Evolutionary conservation across 2,329 filamentous ascomycete species (phyloP), one percentile per base, ranked within the genome.

Genomic region (Fusarium proliferatum): DNA sequence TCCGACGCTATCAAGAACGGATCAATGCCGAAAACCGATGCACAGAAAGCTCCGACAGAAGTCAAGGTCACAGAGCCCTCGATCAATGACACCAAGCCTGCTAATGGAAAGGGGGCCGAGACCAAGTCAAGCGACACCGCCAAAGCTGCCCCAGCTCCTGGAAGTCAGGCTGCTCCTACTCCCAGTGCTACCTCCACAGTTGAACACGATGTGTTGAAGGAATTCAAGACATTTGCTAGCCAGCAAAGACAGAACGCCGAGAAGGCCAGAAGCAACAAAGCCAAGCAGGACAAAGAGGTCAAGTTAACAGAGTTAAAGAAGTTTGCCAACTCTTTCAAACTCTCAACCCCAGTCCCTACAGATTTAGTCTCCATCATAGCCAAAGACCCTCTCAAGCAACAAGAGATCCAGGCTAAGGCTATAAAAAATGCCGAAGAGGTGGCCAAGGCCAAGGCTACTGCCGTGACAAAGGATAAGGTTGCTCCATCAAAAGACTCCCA

Each of bases 301-400:
- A 98, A 97, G 82, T 83, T 99, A 70, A 97, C 94, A 67, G 96
- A 99, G 83, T 85, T 99, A 65, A 97, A 96, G 86, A 97, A 96
- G 79, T 99, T 99, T 82, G 94, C 96, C 2, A 90, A 92, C 76
- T 96, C 90, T 80, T 99, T 99, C 87, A 98, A 98, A 84, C 89
- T 99, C 23, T 92, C 93, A 56, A 98, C 96, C 6, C 95, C 95
- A 10, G 95, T 99, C 16, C 96, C 96, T 3, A 91, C 90, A 58
- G 96, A 99, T 82, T 85, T 99, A 41, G 95, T 99, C 34, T 92
- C 94, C 3, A 99, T 99, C 75, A 92, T 99, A 69, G 96, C 96
- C 66, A 99, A 98, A 81, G 96, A 99, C 80, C 95, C 95, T n/a
- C 88, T 86, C 51, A 99, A 98, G 85, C 96, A 98, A 83, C 91